Evolutionary conservation across 208 protist genomes (phyloP).

Genomic region (Leishmania martiniquensis): DNA sequence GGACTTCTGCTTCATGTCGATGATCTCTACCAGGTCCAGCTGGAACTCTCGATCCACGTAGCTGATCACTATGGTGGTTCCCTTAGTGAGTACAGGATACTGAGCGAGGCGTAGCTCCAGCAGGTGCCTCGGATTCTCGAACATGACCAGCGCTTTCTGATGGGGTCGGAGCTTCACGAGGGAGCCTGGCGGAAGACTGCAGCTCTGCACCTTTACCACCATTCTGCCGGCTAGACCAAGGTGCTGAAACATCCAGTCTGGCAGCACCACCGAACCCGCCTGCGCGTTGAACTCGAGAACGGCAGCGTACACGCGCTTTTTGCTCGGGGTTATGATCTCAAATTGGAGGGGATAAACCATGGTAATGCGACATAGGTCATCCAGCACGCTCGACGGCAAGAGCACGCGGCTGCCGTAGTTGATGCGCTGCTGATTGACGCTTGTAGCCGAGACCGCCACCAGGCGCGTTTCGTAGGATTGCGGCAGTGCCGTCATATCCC

Average conservation of each 20-base stretch:
- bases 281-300: conserved; percentile 95
- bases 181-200: conserved; percentile 74
- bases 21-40: conserved; percentile 89
- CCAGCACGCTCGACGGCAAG: conserved; percentile 77
- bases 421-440: conserved; percentile 40
- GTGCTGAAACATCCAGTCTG: conserved; percentile 95
- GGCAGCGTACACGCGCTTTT: conserved; percentile 67
- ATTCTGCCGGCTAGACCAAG: conserved; percentile 60
- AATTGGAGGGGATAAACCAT: conserved; percentile 94
- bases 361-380: conserved; percentile 71
- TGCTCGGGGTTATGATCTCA: conserved; percentile 56
- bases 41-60: conserved; percentile 90
- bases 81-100: conserved; percentile 91
- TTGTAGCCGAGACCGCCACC: conserved; percentile 36
- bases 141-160: conserved; percentile 89
- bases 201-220: conserved; percentile 77
- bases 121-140: conserved; percentile 93
- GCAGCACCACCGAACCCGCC: conserved; percentile 87
- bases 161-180: conserved; percentile 94
- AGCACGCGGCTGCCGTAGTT: conserved; percentile 89
- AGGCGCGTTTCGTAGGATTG: conserved; percentile 36
- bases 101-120: conserved; percentile 90
- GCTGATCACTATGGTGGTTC: conserved; percentile 89
- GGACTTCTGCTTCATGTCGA: conserved; percentile 41
- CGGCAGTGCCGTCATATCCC: conserved; percentile 12